Evolutionary conservation across 768 basidiomycete genomes (phyloP), one percentile per base, ranked within the genome.

Genomic region (Pulveroboletus ravenelii): DNA sequence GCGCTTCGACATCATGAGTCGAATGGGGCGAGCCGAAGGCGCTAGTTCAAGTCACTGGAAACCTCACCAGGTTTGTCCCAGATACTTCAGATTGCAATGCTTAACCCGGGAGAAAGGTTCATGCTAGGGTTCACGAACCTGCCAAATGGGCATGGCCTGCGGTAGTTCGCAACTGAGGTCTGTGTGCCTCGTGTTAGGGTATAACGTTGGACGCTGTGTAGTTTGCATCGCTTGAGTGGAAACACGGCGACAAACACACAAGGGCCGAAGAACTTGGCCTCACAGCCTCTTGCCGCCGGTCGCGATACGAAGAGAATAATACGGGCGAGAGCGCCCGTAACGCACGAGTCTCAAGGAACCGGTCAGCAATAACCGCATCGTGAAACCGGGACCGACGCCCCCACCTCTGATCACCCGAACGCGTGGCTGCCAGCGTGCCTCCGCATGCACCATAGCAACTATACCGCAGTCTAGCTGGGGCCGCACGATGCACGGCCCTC

Each of bases 401-500:
- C 30, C 41, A 40, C 32, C n/a, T 39, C 12, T 20, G 23, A 23
- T 51, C 31, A n/a, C 3, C 20, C 13, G 6, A 40, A 10, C 5
- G 5, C 14, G 10, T 23, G 25, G 43, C 52, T 27, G 10, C n/a
- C 41, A 49, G 25, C 50, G 35, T 14, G 32, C 17, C 25, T 25
- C 58, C 58, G 40, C 12, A n/a, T 36, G 50, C 6, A 46, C 7
- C 31, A 34, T 45, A 10, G 44, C 39, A 48, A 25, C 34, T 9
- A 17, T 25, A 45, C 25, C 56, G 56, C 59, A 55, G 53, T 63
- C 42, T 14, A 62, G 59, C n/a, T 18, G 5, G 6, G 18, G 35
- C 18, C 59, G 62, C 59, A 17, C 36, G 37, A 35, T 7, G 34
- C 14, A 15, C 31, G 25, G 30, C 18, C 10, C 15, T 17, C 25